Base-by-base conservation (phyloP, 305 asterid species). In the Vinca major region DNA sequence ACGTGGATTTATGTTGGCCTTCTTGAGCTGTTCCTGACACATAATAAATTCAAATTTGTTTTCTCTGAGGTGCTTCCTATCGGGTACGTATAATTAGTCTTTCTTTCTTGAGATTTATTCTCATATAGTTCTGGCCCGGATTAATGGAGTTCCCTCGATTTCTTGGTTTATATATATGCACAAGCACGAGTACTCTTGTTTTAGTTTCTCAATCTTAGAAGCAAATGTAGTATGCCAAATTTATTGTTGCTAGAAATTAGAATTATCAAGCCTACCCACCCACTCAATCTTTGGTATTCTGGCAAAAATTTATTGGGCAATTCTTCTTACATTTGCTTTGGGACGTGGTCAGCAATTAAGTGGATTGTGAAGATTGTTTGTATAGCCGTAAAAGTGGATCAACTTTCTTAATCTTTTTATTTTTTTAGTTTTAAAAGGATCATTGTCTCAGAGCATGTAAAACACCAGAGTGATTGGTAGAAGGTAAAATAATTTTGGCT, bases 1-100 rank as follows among this genome's bases (percentile, higher is more conserved):
- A 86, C 87, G 33, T 93, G 99, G 99, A 72, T 89, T 63, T 90
- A 89, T 75, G 61, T 90, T 80, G 97, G 97, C 70, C 62, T 84
- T 58, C 74, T 89, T 33, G 99, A 93, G 82, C 74, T 90, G 50
- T 79, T 79, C 68, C 65, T 63, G 49, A 17, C 96, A 37, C 78
- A 57, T 40, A 79, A 89, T 69, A 86, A 65, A 77, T 75, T 93
- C 70, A 85, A 81, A 71, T 85, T 86, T 66, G 68, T 84, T 52
- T 79, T 87, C 78, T 82, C 84, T 71, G 96, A 93, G 80, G 95
- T 83, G 75, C 55, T 85, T 68, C 89, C 94, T 6, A 82, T 86
- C 50, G 97, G 97, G 99, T 93, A 80, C 66, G 95, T 83, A 68
- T 70, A 58, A 66, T 66, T 4, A 36, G 33, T 65, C 37, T 56